Evolutionary conservation across 2,329 filamentous ascomycete genomes (phyloP).

Genomic region (Paraphoma chrysanthemicola): DNA sequence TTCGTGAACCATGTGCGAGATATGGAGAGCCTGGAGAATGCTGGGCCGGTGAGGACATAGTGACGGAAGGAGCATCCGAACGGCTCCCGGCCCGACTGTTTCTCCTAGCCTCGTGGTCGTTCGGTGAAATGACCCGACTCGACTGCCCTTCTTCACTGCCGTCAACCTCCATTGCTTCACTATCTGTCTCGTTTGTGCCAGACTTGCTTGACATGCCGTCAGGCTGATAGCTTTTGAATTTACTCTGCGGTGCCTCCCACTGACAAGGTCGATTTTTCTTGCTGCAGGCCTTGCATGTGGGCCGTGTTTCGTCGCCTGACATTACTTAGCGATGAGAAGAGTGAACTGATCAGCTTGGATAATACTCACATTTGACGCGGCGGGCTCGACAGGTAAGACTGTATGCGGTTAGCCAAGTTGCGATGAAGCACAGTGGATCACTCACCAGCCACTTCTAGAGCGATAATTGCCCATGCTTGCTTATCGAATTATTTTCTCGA

Average conservation of each 20-base stretch:
- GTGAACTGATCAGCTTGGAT: not conserved
- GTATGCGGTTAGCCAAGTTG: conserved; percentile 5
- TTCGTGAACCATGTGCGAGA: conserved; percentile 4
- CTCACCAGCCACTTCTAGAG: conserved; percentile 42
- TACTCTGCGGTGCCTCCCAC: conserved; percentile 36
- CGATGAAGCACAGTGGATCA: conserved; percentile 1
- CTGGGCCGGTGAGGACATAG: conserved; percentile 17
- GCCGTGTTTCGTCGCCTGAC: conserved; percentile 37
- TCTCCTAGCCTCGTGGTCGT: conserved; percentile 7
- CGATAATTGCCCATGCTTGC: conserved; percentile 37
- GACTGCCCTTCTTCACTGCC: conserved; percentile 15
- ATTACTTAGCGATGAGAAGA: conserved; percentile 4
- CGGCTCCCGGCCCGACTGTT: conserved; percentile 15
- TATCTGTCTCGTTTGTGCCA: conserved; percentile 7
- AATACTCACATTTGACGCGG: conserved; percentile 38
- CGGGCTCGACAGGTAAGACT: conserved; percentile 41
- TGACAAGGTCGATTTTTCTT: conserved; percentile 41
- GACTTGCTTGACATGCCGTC: conserved; percentile 22
- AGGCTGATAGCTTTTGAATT: conserved; percentile 37
- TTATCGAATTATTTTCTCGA: conserved; percentile 6
- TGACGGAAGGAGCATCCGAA: conserved; percentile 15
- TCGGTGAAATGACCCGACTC: conserved; percentile 27
- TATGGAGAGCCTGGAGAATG: conserved; percentile 21
- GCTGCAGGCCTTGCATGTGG: conserved; percentile 38
- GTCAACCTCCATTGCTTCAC: conserved; percentile 20